phyloP scores from a whole-genome alignment of 129 eudicot genomes.

The Lonicera japonica region DNA sequence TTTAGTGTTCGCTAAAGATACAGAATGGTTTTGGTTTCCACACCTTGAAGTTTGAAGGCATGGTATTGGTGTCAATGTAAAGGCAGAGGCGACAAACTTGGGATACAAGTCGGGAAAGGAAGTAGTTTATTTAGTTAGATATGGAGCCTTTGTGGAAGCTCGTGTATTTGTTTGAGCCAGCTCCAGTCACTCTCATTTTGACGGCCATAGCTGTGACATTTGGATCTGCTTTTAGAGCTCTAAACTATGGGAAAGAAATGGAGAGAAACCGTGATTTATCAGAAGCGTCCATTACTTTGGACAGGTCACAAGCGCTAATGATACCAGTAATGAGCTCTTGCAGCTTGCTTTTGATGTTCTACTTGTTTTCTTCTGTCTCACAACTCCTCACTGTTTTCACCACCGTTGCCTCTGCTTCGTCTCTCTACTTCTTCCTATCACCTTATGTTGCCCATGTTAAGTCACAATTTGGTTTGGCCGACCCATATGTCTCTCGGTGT shows the following conservation, averaged over 20 bases:
- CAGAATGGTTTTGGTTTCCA: background rate
- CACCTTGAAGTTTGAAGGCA: background rate
- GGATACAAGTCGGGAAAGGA: background rate
- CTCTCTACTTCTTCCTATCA: constrained; percentile 70
- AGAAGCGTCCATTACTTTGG: constrained; percentile 86
- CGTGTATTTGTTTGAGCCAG: constrained; percentile 80
- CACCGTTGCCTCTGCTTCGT: constrained; percentile 66
- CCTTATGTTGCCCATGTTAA: constrained; percentile 57
- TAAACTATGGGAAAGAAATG: constrained; percentile 88
- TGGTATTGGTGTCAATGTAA: background rate
- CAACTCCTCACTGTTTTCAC: constrained; percentile 92
- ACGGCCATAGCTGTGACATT: constrained; percentile 81
- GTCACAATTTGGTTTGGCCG: constrained; percentile 59
- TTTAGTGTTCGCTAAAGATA: background rate
- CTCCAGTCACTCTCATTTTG: constrained; percentile 72
- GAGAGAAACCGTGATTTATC: constrained; percentile 79
- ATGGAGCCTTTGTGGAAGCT: constrained; percentile 94
- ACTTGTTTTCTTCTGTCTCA: constrained; percentile 90
- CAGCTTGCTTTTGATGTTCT: constrained; percentile 87
- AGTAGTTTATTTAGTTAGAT: constrained; percentile 6
- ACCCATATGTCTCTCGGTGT: constrained; percentile 70
- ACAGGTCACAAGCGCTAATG: constrained; percentile 92
- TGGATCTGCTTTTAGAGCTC: constrained; percentile 82
- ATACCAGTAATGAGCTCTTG: constrained; percentile 93
- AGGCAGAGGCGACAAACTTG: background rate